Base-by-base conservation (phyloP, 306 rosid genomes). In the Coriaria nepalensis region DNA sequence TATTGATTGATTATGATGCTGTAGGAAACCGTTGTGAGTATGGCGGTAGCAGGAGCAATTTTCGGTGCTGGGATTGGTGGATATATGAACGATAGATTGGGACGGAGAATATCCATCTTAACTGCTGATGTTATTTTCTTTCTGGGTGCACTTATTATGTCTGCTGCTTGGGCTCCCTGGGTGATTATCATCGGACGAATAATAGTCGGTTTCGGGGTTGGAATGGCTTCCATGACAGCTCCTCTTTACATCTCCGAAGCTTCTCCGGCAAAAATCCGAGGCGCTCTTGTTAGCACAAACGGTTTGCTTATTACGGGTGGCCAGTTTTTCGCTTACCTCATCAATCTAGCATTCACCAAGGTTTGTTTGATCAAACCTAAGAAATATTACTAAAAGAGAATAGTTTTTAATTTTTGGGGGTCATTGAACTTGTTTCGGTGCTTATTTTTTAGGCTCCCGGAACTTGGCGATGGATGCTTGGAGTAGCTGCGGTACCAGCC, bases 401-500 rank as follows among this genome's bases (percentile, higher is more conserved):
- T 15, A 6, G 20, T 45, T 45, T 44, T 44, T 9, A n/a, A 20
- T 0, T 45, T 20, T 47, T 37, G 3, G 35, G 8, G 13, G 9
- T 47, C 33, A 34, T 59, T 4, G 14, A 48, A 42, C 49, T 45
- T 37, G 4, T 8, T 49, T 47, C 61, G 42, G 47, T 12, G 8
- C 37, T 42, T 0, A 37, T 41, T 34, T 41, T 73, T 65, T 60
- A 87, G 94, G 68, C 68, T 0, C 66, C 64, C 3, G 81, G 87
- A 42, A 78, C 94, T 2, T 83, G 96, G 96, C 86, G 96, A 43
- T 78, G 82, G 71, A 80, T 88, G 96, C 78, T 88, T 55, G 94
- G 94, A 13, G 78, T 83, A 37, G 86, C 96, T 4, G 93, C 75
- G 36, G 4, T 83, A 42, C 94, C 93, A 0, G 78, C 94, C 15